Percentiles rank a stretch among this genome's conserved stretches.
Evolutionary conservation across 768 basidiomycete species (phyloP).

Genomic region (Boletus tylopilopsis): DNA sequence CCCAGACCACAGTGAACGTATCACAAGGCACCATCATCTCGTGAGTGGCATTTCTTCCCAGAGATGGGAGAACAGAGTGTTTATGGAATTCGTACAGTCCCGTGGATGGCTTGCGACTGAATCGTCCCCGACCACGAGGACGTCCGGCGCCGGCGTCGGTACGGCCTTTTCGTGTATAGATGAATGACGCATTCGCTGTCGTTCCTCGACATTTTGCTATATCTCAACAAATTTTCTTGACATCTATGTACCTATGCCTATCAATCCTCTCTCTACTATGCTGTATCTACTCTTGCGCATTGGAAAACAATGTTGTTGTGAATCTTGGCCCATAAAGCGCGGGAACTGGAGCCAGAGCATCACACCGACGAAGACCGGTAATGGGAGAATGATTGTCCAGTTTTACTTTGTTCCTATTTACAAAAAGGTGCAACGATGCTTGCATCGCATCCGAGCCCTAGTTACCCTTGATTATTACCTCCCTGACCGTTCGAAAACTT

Average conservation of each 20-base stretch:
- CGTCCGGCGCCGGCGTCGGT: constrained; percentile 35
- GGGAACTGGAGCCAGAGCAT: no score
- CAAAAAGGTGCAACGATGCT: no score
- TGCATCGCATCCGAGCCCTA: neutral
- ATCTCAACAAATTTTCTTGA: neutral
- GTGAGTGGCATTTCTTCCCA: constrained; percentile 38
- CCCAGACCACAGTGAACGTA: constrained; percentile 10
- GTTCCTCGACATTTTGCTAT: neutral
- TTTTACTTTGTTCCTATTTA: no score
- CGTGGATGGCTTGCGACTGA: constrained; percentile 40
- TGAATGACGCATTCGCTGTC: neutral
- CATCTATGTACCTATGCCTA: constrained; percentile 33
- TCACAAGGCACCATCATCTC: constrained; percentile 44
- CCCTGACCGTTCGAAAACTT: constrained; percentile 1
- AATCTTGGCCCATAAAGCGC: neutral
- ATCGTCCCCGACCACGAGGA: constrained; percentile 44
- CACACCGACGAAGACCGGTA: no score
- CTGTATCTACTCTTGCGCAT: constrained; percentile 15
- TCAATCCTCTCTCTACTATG: constrained; percentile 20
- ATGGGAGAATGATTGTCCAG: no score
- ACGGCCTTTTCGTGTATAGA: constrained; percentile 26
- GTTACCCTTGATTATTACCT: neutral
- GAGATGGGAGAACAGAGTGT: neutral
- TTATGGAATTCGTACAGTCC: constrained; percentile 27
- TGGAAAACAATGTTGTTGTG: neutral